A percentile compares a stretch with the other conserved stretches of the same genome.
Conservation (phyloP, 176 grass and related monocot species). For the Pharus latifolius region DNA sequence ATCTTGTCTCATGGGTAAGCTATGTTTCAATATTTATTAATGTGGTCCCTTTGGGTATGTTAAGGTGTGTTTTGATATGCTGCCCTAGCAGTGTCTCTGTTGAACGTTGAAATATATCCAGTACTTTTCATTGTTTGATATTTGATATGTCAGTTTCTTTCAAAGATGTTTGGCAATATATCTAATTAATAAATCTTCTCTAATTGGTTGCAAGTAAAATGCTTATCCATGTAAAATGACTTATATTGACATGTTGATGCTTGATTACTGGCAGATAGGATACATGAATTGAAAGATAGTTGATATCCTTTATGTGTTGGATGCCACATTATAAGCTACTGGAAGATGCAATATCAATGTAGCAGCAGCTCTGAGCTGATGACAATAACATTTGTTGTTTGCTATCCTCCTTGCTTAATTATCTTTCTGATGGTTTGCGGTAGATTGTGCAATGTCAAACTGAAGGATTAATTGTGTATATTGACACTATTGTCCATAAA, state of each 20-base stretch:
- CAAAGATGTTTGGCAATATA: not conserved
- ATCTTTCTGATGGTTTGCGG: not conserved
- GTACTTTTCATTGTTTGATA: not conserved
- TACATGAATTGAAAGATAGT: not conserved
- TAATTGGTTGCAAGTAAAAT: not conserved
- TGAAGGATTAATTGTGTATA: not conserved
- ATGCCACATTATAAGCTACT: not conserved
- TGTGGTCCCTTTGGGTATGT: too few relatives aligned
- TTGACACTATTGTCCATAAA: not conserved
- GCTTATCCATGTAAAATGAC: not conserved
- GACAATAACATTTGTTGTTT: not conserved
- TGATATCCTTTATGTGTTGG: not conserved
- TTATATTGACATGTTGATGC: not conserved
- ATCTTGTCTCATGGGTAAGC: slow-evolving; percentile 89
- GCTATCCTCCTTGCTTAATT: not conserved
- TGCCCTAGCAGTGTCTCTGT: not conserved
- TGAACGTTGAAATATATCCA: not conserved
- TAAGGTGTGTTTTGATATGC: not conserved
- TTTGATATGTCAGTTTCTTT: not conserved
- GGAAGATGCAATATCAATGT: not conserved
- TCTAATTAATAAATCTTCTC: not conserved
- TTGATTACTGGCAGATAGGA: not conserved
- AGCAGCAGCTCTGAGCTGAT: not conserved
- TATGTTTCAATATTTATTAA: not conserved
- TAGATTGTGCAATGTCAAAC: not conserved